These are phyloP conservation scores for Suillus cothurnatus DNA, from an alignment of 768 basidiomycete genomes.

Conservation along the genomic window DNA sequence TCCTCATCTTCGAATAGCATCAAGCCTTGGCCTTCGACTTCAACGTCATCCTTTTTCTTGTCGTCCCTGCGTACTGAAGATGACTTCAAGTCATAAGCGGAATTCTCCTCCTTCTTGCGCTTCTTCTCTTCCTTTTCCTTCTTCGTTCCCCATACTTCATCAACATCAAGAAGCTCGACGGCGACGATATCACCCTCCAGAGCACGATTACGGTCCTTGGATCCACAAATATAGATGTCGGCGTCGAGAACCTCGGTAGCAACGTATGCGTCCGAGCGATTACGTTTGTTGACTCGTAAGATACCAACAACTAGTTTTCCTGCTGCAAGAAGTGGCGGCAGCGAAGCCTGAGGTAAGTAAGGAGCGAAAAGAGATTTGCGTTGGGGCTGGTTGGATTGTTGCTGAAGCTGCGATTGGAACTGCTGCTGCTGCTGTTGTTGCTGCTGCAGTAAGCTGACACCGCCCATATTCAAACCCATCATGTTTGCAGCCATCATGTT, in stretches of 20 bases:
- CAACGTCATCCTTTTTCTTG: conserved; percentile 99
- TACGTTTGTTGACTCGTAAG: conserved; percentile 96
- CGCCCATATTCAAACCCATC: conserved; percentile 86
- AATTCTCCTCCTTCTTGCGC: conserved; percentile 99
- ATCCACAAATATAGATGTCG: conserved; percentile 98
- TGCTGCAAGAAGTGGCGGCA: conserved; percentile 93
- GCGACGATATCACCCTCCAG: conserved; percentile 98
- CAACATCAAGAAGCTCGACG: conserved; percentile 95
- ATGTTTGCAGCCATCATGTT: conserved; percentile 97
- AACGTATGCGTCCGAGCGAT: conserved; percentile 97
- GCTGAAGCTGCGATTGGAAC: conserved; percentile 94
- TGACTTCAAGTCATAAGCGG: conserved; percentile 86
- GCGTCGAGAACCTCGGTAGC: conserved; percentile 98
- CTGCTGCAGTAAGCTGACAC: conserved; percentile 86
- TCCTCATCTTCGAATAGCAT: conserved; percentile 98
- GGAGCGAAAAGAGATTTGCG: conserved; percentile 98
- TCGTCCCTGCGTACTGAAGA: conserved; percentile 84
- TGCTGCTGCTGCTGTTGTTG: conserved; percentile 74
- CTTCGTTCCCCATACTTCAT: conserved; percentile 98
- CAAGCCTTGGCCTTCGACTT: conserved; percentile 97
- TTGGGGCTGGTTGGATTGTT: conserved; percentile 89
- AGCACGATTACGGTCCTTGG: conserved; percentile 97
- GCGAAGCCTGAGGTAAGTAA: conserved; percentile 95
- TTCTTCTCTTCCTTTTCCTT: conserved; percentile 99
- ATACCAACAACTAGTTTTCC: conserved; percentile 98